Evolutionary conservation across 2,329 filamentous ascomycete genomes (phyloP).

Genomic region (Colletotrichum lupini): DNA sequence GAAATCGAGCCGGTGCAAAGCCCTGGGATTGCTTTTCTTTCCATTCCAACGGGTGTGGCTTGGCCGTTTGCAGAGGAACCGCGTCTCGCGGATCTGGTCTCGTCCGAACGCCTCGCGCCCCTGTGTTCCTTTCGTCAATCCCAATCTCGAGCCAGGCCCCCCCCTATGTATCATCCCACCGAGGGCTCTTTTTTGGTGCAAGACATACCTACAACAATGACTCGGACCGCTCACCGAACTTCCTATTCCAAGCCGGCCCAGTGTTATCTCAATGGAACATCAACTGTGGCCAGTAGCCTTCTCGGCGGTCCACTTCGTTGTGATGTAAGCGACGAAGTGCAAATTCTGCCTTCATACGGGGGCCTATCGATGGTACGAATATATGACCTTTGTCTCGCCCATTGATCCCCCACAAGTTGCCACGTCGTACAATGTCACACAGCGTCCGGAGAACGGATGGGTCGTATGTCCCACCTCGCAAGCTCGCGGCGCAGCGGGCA

Average conservation of each 20-base stretch:
- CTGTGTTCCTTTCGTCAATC: background rate
- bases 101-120: background rate
- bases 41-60: background rate
- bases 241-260: background rate
- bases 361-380: background rate
- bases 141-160: background rate
- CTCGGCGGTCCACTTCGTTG: background rate
- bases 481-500: background rate
- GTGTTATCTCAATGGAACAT: background rate
- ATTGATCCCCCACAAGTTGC: background rate
- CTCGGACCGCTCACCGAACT: background rate
- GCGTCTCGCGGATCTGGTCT: background rate
- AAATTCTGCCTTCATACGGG: background rate
- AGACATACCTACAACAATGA: background rate
- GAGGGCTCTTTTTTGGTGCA: background rate
- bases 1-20: background rate
- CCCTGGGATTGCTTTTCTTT: background rate
- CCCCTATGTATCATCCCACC: background rate
- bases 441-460: background rate
- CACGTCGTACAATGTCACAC: background rate
- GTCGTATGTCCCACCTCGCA: background rate
- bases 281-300: background rate
- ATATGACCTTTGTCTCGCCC: background rate
- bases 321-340: background rate
- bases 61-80: background rate